Conservation (phyloP, 2,329 filamentous ascomycete genomes). For the Xylaria sp. region DNA sequence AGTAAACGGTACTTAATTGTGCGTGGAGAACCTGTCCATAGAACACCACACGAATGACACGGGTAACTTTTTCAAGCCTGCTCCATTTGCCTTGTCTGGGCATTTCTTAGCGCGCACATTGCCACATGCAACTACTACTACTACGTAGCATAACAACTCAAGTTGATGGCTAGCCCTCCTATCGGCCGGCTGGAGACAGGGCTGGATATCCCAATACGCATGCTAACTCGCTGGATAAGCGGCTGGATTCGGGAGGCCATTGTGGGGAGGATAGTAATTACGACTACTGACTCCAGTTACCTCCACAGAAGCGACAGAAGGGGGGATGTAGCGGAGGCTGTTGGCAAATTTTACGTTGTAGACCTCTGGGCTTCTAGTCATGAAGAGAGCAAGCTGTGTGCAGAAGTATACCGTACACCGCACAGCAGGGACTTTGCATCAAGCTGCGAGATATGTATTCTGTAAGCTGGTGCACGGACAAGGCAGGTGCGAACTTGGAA, state of each 20-base stretch:
- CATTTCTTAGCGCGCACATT: not conserved
- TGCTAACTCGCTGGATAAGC: not conserved
- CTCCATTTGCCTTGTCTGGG: not conserved
- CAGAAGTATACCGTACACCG: not conserved
- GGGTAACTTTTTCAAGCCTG: not conserved
- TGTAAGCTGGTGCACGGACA: no score
- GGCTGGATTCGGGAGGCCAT: not conserved
- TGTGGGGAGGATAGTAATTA: not conserved
- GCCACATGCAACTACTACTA: not conserved
- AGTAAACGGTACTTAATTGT: not conserved
- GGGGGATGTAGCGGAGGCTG: not conserved
- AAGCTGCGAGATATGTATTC: no score
- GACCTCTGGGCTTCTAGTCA: not conserved
- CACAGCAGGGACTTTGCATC: not conserved
- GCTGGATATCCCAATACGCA: not conserved
- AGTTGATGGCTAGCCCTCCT: no score
- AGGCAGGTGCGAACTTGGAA: no score
- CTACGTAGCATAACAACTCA: not conserved
- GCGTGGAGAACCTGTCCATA: no score
- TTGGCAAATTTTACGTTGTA: conserved; percentile 1
- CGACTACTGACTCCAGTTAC: not conserved
- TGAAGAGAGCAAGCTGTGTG: not conserved
- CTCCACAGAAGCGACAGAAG: not conserved
- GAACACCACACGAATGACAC: not conserved
- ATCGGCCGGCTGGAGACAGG: not conserved